Base-by-base conservation (phyloP, 352 stramenopile genomes). In the Pythium graminicola region DNA sequence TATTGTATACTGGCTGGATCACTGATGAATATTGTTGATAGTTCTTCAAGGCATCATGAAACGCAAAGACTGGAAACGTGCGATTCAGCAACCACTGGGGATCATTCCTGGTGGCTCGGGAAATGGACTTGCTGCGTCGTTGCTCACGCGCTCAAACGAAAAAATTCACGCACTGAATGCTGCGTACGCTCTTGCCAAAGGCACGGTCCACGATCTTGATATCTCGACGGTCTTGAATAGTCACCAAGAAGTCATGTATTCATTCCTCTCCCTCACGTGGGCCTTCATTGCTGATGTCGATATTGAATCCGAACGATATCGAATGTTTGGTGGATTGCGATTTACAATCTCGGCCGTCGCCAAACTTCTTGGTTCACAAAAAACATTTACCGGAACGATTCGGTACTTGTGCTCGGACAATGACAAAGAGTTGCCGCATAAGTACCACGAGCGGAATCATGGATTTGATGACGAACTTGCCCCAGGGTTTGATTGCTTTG, bases 221-320 rank as follows among this genome's bases (percentile, higher is more conserved):
- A 57, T 91, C 36, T 71, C 81, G 32, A 76, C 65, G 17, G 57
- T 72, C 20, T 65, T 63, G 14, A 77, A 84, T 49, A 60, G 60
- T 42, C 54, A 73, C 26, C 51, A 71, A 16, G 62, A 86, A 24
- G 41, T 73, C 40, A 72, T 85, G 70, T 81, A 83, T 63, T 84
- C 77, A 22, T 93, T 95, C 55, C 55, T 95, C 49, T 87, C 77
- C 20, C 39, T 94, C n/a, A 77, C 90, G 57, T 96, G 85, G 85
- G 86, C 77, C 9, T 72, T 86, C 38, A 65, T 78, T 36, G 70
- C 72, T 4, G 66, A 84, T 50, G 67, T 84, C 24, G 75, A 86
- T 60, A 66, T 84, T 10, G 68, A 74, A 22, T 79, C 65, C 3
- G 75, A 86, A 43, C 42, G 51, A 10, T 67, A 64, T 29, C 68